A percentile compares a stretch with the other conserved stretches of the same genome.
Conservation (phyloP, 352 stramenopile genomes). For the Phytophthora fragariae region DNA sequence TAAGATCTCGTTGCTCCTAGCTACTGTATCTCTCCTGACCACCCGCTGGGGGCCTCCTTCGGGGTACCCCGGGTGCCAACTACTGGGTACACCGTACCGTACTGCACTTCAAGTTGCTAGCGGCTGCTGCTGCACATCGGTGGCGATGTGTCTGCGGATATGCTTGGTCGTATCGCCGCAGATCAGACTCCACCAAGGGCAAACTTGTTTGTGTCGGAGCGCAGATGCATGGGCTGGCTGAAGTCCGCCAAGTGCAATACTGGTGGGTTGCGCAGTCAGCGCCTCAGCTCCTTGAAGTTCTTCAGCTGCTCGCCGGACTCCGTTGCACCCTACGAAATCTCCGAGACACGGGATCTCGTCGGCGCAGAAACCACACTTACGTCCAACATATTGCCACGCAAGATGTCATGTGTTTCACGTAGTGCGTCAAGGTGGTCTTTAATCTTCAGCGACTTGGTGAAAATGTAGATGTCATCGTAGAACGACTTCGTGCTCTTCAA, state of each 20-base stretch:
- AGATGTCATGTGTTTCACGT: slow-evolving; percentile 6
- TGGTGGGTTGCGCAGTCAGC: background rate
- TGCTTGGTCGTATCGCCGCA: too few species aligned
- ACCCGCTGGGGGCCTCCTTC: too few species aligned
- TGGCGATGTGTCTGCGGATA: too few species aligned
- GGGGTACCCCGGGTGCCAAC: too few species aligned
- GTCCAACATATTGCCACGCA: slow-evolving; percentile 11
- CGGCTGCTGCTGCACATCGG: too few species aligned
- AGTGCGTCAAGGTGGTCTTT: slow-evolving; percentile 9
- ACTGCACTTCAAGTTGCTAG: too few species aligned
- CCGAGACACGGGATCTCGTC: slow-evolving; percentile 7
- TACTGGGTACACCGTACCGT: too few species aligned
- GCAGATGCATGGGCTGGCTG: slow-evolving; percentile 1
- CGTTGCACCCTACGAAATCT: slow-evolving; percentile 3
- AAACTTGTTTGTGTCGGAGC: slow-evolving; percentile 20
- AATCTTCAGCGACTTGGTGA: slow-evolving; percentile 8
- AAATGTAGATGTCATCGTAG: slow-evolving; percentile 23
- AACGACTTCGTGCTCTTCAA: slow-evolving; percentile 12
- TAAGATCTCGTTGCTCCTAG: too few species aligned
- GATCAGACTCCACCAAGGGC: background rate
- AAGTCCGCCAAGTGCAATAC: slow-evolving; percentile 15
- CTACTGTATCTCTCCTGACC: too few species aligned
- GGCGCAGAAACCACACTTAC: slow-evolving; percentile 11
- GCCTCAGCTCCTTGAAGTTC: slow-evolving; percentile 11
- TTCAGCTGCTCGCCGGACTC: slow-evolving; percentile 10